Evolutionary conservation across 495 filamentous ascomycete species (phyloP).

Genomic region (Wilcoxina mikolae): DNA sequence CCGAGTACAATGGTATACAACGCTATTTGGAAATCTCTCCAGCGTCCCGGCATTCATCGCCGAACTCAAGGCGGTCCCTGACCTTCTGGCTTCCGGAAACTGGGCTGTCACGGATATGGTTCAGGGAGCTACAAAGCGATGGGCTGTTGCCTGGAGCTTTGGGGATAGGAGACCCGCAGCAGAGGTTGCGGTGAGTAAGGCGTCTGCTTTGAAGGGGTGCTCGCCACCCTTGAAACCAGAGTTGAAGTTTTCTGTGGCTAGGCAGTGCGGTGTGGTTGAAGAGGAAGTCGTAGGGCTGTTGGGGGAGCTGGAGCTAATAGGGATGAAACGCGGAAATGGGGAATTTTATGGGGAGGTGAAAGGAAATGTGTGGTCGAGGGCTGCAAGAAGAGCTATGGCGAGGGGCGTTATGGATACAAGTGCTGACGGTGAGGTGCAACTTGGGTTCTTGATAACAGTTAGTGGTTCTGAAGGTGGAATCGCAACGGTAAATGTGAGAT

Average conservation of each 20-base stretch:
- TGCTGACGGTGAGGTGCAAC: conserved; percentile 28
- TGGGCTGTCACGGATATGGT: conserved; percentile 71
- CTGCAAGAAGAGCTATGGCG: conserved; percentile 43
- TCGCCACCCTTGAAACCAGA: conserved; percentile 46
- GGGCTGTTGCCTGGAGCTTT: conserved; percentile 85
- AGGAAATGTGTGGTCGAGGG: conserved; percentile 58
- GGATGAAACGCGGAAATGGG: conserved; percentile 35
- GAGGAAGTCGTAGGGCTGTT: conserved; percentile 33
- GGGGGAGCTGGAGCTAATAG: conserved; percentile 35
- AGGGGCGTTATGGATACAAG: conserved; percentile 17
- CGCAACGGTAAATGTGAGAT: conserved; percentile 37
- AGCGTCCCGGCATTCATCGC: conserved; percentile 52
- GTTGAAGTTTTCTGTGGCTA: conserved; percentile 35
- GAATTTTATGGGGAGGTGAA: conserved; percentile 30
- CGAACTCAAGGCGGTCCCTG: conserved; percentile 35
- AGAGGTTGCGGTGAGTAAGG: conserved; percentile 34
- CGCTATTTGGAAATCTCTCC: conserved; percentile 73
- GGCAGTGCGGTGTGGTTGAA: conserved; percentile 25
- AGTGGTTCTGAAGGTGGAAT: conserved; percentile 13
- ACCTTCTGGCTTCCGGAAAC: conserved; percentile 45
- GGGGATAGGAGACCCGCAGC: conserved; percentile 48
- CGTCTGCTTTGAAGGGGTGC: conserved; percentile 42
- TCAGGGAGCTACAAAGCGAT: conserved; percentile 67
- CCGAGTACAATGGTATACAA: conserved; percentile 70
- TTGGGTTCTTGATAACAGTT: conserved; percentile 34